Evolutionary conservation across 345 rosid genomes (phyloP), one percentile per base, ranked within the genome.

Genomic region (Cochlearia excelsa): DNA sequence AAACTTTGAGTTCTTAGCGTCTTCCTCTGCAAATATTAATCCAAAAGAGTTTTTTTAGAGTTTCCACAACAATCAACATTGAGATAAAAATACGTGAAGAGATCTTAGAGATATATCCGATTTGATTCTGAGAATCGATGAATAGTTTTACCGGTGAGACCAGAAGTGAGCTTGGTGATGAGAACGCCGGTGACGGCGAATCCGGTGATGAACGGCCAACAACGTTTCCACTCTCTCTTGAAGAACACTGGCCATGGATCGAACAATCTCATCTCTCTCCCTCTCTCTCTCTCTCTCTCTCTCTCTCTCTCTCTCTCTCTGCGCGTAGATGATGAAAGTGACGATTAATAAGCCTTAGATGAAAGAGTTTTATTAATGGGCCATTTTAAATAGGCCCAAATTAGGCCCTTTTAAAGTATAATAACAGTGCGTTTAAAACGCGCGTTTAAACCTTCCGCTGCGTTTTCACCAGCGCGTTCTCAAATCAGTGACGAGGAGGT

Each of bases 171-270:
- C 70, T 87, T 85, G 75, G 95, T 82, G 81, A 91, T 78, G 51
- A 84, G 5, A 34, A 76, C 11, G 2, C 97, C 94, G 59, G 89
- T 84, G n/a, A 82, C 41, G 38, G 94, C 86, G 62, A 91, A 91
- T 4, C 96, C 88, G 9, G 80, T 87, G 9, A 91, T 74, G 50
- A 91, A 91, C 0, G 98, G 89, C 96, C 96, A 91, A 53, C 69
- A 84, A 9, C 91, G 84, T 51, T 57, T 85, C 71, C 77, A 90
- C 61, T 87, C 94, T 26, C 96, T 76, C 83, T 67, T 81, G 88
- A 88, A 88, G 85, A 87, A 85, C 26, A 91, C 77, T 0, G 85
- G 85, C 89, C 93, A 86, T 26, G 85, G 82, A 78, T 86, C 89
- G 67, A 86, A 81, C 69, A 67, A 31, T 46, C 76, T 78, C 86